phyloP scores from a whole-genome alignment of 1,139 yeast genomes.

The Protomyces inundatus region DNA sequence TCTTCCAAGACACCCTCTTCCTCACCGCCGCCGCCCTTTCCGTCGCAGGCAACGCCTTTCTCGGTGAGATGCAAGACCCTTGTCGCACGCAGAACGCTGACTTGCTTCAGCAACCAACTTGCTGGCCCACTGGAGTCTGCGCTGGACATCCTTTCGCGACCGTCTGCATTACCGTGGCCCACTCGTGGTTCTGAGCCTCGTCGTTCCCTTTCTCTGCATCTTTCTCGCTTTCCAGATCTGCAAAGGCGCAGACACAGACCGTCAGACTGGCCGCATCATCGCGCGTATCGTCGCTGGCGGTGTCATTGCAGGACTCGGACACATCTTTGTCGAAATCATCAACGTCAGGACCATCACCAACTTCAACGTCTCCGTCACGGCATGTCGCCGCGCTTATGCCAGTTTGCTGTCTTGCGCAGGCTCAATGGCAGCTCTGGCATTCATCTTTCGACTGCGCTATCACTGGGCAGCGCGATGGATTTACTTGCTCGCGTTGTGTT shows the following conservation, averaged over 20 bases:
- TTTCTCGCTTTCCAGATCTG: neutral
- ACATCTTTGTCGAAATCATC: neutral
- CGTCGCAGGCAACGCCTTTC: constrained; percentile 12
- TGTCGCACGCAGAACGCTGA: too few relatives aligned
- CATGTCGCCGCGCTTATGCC: constrained; percentile 16
- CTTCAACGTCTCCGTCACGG: neutral
- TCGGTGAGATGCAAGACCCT: too few relatives aligned
- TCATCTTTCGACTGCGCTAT: constrained; percentile 19
- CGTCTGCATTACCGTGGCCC: constrained; percentile 1
- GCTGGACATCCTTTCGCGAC: neutral
- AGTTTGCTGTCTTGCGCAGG: constrained; percentile 18
- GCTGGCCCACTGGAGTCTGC: neutral
- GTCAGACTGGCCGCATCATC: neutral
- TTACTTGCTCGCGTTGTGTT: neutral
- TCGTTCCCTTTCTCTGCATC: neutral
- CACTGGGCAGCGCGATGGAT: constrained; percentile 17
- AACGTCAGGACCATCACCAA: neutral
- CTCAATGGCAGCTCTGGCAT: constrained; percentile 3
- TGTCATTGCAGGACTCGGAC: neutral
- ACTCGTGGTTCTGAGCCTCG: neutral
- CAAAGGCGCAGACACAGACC: constrained; percentile 2
- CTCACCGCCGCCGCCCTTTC: constrained; percentile 17
- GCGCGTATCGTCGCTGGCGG: constrained; percentile 21
- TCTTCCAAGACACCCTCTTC: neutral
- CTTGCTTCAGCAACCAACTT: neutral